Conservation (phyloP, 192 early-diverging fungal species). For the Chytriomyces hyalinus region DNA sequence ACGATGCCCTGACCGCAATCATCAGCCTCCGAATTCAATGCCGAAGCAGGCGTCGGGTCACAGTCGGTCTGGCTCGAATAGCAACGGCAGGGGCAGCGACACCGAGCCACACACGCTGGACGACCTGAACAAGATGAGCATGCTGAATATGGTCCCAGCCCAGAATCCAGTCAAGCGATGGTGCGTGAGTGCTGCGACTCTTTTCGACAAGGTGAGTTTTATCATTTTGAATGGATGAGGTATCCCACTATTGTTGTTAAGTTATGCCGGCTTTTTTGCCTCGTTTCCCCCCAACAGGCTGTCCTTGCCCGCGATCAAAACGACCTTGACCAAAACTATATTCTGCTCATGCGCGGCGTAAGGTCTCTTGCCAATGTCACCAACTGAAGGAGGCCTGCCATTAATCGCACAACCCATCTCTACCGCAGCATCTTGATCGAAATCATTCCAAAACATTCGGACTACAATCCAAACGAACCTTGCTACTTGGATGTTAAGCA, state of each 20-base stretch:
- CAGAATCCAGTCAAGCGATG: slow-evolving; percentile 26
- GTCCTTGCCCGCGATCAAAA: not conserved
- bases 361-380: slow-evolving; percentile 7
- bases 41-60: slow-evolving; percentile 10
- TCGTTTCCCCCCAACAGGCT: not conserved
- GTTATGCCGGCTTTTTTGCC: not conserved
- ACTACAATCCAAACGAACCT: slow-evolving; percentile 35
- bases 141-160: slow-evolving; percentile 20
- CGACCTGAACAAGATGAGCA: slow-evolving; percentile 21
- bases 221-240: too few relatives aligned
- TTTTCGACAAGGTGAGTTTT: slow-evolving; percentile 24
- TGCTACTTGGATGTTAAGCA: slow-evolving; percentile 15
- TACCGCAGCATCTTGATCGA: slow-evolving; percentile 45
- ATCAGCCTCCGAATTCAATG: slow-evolving; percentile 14
- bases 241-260: too few relatives aligned
- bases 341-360: slow-evolving; percentile 35
- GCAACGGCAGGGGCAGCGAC: not conserved
- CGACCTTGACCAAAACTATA: slow-evolving; percentile 37
- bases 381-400: not conserved
- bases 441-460: slow-evolving; percentile 40
- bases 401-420: not conserved
- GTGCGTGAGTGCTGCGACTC: slow-evolving; percentile 18
- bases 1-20: not conserved
- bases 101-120: slow-evolving; percentile 28
- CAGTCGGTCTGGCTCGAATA: not conserved